phyloP scores from a whole-genome alignment of 208 protist species.

The Trypanosoma vivax region DNA sequence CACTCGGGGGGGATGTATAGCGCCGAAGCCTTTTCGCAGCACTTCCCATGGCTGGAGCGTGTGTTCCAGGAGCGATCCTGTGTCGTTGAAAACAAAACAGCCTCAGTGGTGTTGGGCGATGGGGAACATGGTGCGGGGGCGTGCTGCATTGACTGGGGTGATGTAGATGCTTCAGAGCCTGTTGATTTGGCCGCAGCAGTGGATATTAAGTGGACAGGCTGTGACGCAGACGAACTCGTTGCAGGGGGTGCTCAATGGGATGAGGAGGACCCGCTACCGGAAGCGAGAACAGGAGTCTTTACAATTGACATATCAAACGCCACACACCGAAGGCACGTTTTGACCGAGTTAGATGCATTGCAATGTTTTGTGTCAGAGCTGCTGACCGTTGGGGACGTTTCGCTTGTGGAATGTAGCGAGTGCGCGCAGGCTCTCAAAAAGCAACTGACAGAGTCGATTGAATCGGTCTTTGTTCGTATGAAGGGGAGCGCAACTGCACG shows the following conservation, averaged over 20 bases:
- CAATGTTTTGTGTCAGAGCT: slow-evolving; percentile 53
- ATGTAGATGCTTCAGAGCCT: slow-evolving; percentile 7
- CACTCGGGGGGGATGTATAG: slow-evolving; percentile 28
- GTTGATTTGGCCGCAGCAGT: slow-evolving; percentile 10
- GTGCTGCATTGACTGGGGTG: slow-evolving; percentile 63
- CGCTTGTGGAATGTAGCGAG: neutral
- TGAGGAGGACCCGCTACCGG: slow-evolving; percentile 18
- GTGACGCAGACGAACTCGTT: neutral
- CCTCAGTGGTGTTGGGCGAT: neutral
- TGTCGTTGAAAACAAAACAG: neutral
- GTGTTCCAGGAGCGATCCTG: slow-evolving; percentile 17
- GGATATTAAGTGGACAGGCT: slow-evolving; percentile 16
- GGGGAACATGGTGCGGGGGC: slow-evolving; percentile 7
- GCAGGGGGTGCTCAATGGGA: neutral
- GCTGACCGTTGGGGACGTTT: slow-evolving; percentile 14
- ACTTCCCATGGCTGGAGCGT: slow-evolving; percentile 60
- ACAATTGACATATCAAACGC: slow-evolving; percentile 32
- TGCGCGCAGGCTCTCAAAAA: slow-evolving; percentile 12
- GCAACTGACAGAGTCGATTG: slow-evolving; percentile 26
- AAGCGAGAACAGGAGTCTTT: slow-evolving; percentile 19
- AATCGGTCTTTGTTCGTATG: slow-evolving; percentile 56
- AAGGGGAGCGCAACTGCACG: slow-evolving; percentile 29
- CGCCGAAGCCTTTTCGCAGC: slow-evolving; percentile 26
- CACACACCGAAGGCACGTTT: slow-evolving; percentile 31
- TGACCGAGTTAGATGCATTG: slow-evolving; percentile 39